Conservation (phyloP, 2,329 filamentous ascomycete genomes). For the Talaromyces pinophilus region DNA sequence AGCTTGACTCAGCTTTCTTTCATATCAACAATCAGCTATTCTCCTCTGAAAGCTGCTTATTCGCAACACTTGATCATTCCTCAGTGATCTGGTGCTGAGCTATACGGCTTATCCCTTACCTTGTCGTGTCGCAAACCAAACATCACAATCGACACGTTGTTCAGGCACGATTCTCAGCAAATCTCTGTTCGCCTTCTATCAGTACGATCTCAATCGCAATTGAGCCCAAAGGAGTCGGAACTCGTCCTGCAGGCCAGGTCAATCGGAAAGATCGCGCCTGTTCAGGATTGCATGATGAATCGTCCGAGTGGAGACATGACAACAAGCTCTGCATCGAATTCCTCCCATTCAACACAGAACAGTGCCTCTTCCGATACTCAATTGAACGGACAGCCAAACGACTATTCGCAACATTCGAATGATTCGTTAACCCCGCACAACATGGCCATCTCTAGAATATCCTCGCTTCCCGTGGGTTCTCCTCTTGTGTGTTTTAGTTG, state of each 20-base stretch:
- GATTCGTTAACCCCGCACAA: neutral
- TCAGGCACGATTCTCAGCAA: neutral
- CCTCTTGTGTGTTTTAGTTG: neutral
- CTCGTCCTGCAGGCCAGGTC: neutral
- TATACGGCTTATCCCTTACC: neutral
- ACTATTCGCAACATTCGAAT: conserved; percentile 6
- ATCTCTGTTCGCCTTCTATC: neutral
- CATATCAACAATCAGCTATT: neutral
- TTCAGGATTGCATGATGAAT: neutral
- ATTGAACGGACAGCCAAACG: conserved; percentile 11
- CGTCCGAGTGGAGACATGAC: conserved; percentile 2
- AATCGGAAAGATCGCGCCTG: neutral
- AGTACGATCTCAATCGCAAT: neutral
- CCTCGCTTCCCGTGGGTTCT: conserved; percentile 8
- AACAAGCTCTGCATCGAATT: neutral
- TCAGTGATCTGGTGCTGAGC: neutral
- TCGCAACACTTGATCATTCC: neutral
- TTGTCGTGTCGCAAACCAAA: neutral
- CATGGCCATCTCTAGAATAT: conserved; percentile 8
- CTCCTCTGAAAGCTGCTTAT: neutral
- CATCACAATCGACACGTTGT: neutral
- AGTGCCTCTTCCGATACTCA: neutral
- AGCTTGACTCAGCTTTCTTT: conserved; percentile 9
- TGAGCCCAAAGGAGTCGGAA: neutral
- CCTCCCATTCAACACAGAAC: neutral